phyloP scores from a whole-genome alignment of 257 asterid genomes.

The Nyctanthes arbortristis region DNA sequence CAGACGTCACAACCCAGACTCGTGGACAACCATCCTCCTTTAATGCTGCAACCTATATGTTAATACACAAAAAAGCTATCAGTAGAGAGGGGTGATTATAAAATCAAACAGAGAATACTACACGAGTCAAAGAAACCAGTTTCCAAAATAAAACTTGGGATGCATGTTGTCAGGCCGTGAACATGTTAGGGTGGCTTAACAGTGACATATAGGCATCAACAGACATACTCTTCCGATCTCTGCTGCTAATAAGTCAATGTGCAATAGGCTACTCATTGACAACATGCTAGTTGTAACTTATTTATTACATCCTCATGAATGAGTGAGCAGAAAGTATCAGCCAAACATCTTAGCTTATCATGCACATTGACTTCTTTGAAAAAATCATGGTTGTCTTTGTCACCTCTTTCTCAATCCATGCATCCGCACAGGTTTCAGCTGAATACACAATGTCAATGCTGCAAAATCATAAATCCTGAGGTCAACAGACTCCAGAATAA shows the following conservation, averaged over 20 bases:
- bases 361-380: background rate
- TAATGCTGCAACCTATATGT: conserved; percentile 80
- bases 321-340: too few relatives aligned
- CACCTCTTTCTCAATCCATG: conserved; percentile 99
- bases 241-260: too few relatives aligned
- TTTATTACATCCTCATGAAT: too few relatives aligned
- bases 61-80: conserved; percentile 5
- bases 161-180: background rate
- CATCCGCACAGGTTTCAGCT: conserved; percentile 88
- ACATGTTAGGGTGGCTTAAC: too few relatives aligned
- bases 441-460: conserved; percentile 82
- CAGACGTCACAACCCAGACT: conserved; percentile 98
- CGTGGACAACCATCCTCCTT: conserved; percentile 94
- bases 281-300: too few relatives aligned
- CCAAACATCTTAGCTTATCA: too few relatives aligned
- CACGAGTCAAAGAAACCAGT: conserved; percentile 14
- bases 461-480: conserved; percentile 35
- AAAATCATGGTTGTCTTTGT: conserved; percentile 19
- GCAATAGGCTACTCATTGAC: too few relatives aligned
- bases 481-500: conserved; percentile 15
- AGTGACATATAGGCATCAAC: too few relatives aligned
- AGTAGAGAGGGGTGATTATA: background rate
- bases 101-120: background rate
- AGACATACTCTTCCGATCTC: too few relatives aligned
- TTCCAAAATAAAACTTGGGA: background rate